Conservation (phyloP, 2,329 filamentous ascomycete species). For the Lomentospora prolificans region DNA sequence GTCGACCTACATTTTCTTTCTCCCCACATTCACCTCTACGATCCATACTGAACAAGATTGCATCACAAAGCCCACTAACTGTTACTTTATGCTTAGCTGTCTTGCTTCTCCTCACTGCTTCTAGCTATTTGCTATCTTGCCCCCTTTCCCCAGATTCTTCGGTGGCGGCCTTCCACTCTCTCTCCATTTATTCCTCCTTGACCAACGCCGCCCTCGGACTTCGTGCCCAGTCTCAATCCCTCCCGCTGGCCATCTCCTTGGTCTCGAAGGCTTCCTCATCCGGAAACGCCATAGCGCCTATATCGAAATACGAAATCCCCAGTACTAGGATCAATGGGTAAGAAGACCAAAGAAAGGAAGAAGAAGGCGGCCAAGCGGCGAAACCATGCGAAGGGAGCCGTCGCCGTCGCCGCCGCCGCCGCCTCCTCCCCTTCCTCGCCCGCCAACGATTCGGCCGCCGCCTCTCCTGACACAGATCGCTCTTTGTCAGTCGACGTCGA, state of each 20-base stretch:
- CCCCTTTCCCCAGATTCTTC: neutral
- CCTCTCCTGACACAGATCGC: neutral
- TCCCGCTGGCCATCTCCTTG: too few species aligned
- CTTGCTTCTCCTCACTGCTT: neutral
- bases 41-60: too few species aligned
- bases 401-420: conserved; percentile 5
- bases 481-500: conserved; percentile 1
- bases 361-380: conserved; percentile 11
- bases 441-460: neutral
- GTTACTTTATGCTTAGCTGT: neutral
- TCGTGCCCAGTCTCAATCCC: too few species aligned
- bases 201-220: too few species aligned
- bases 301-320: too few species aligned
- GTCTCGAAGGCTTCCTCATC: too few species aligned
- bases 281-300: too few species aligned
- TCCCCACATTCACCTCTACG: too few species aligned
- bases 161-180: neutral
- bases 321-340: too few species aligned
- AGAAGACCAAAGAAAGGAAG: conserved; percentile 16
- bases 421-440: neutral
- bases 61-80: too few species aligned
- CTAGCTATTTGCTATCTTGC: neutral
- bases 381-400: conserved; percentile 8
- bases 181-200: too few species aligned
- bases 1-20: too few species aligned